Conservation (phyloP, 352 stramenopile genomes). For the Phytophthora sp. region DNA sequence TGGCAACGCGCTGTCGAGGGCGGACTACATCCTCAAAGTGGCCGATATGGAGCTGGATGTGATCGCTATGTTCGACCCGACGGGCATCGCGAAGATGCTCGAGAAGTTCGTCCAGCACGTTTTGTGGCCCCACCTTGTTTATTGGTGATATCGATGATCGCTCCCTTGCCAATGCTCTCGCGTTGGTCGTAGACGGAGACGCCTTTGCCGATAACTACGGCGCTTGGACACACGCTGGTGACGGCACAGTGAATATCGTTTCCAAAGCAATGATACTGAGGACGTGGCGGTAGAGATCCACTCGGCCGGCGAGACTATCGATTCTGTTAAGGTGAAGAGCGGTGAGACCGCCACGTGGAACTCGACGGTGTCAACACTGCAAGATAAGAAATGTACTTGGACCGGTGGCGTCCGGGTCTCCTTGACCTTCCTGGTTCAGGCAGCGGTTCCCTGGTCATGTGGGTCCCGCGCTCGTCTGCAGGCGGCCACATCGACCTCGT, state of each 20-base stretch:
- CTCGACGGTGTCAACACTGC: slow-evolving; percentile 37
- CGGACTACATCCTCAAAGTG: slow-evolving; percentile 52
- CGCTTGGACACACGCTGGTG: slow-evolving; percentile 42
- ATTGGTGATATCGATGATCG: slow-evolving; percentile 62
- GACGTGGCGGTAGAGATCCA: slow-evolving; percentile 53
- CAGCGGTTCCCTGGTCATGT: slow-evolving; percentile 51
- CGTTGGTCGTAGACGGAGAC: slow-evolving; percentile 39
- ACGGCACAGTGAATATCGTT: slow-evolving; percentile 46
- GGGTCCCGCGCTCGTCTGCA: slow-evolving; percentile 39
- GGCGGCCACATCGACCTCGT: slow-evolving; percentile 46
- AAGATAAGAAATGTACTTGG: slow-evolving; percentile 64
- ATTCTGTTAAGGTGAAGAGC: slow-evolving; percentile 42
- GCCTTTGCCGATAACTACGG: slow-evolving; percentile 49
- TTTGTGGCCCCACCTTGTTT: slow-evolving; percentile 57
- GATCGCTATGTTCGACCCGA: slow-evolving; percentile 62
- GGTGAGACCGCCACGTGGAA: slow-evolving; percentile 46
- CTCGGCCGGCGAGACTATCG: slow-evolving; percentile 43
- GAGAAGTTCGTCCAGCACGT: slow-evolving; percentile 61
- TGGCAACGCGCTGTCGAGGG: slow-evolving; percentile 40
- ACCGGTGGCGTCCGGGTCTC: slow-evolving; percentile 55
- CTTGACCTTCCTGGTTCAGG: slow-evolving; percentile 46
- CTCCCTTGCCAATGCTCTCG: slow-evolving; percentile 38
- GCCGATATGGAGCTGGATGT: slow-evolving; percentile 51
- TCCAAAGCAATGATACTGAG: slow-evolving; percentile 45
- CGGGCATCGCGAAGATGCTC: slow-evolving; percentile 49